Conservation (phyloP, 1,284 basidiomycete genomes). For the Apiotrichum gracile region DNA sequence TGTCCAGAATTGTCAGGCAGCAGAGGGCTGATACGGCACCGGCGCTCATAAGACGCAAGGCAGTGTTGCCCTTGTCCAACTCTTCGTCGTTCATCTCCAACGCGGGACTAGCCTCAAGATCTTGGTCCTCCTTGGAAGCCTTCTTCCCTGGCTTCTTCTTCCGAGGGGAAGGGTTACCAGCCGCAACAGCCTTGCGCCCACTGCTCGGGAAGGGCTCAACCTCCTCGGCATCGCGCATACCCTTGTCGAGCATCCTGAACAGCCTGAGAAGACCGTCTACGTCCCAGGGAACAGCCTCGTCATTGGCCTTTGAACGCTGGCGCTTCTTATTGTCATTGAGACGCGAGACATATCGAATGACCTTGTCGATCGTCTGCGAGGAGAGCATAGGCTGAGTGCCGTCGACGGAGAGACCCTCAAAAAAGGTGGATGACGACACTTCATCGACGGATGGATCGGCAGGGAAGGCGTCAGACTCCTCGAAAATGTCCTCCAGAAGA, state of each 20-base stretch:
- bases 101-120: constrained; percentile 5
- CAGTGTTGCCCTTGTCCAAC: constrained; percentile 51
- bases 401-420: constrained; percentile 59
- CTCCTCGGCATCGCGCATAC: constrained; percentile 64
- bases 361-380: constrained; percentile 58
- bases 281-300: constrained; percentile 49
- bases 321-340: constrained; percentile 22
- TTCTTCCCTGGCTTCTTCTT: constrained; percentile 50
- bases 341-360: constrained; percentile 42
- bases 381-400: constrained; percentile 58
- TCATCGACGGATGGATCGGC: constrained; percentile 57
- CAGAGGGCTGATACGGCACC: constrained; percentile 75
- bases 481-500: constrained; percentile 76
- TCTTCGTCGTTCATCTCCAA: constrained; percentile 51
- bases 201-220: constrained; percentile 59
- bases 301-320: constrained; percentile 7
- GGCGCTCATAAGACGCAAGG: constrained; percentile 59
- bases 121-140: constrained; percentile 43
- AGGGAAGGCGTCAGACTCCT: constrained; percentile 74
- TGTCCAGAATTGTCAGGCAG: constrained; percentile 66
- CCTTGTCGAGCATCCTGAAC: constrained; percentile 68
- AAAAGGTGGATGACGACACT: constrained; percentile 55
- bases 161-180: constrained; percentile 19
- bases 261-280: constrained; percentile 57
- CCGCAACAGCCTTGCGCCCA: constrained; percentile 18